phyloP scores from a whole-genome alignment of 106 monocot species.

The Hemerocallis citrina region DNA sequence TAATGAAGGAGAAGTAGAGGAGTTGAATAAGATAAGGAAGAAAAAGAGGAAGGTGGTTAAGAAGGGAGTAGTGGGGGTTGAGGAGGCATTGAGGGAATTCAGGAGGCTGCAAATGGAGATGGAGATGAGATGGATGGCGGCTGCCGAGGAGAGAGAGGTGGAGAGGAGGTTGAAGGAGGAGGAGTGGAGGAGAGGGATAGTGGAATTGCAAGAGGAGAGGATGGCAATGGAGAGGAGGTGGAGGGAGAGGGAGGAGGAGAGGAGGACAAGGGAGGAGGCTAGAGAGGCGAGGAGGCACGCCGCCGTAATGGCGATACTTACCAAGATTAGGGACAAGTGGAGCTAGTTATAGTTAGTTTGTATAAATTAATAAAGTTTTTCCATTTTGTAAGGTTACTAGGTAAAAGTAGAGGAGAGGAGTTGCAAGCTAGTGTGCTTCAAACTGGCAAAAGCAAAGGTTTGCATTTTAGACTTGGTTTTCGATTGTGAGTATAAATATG shows the following conservation, averaged over 20 bases:
- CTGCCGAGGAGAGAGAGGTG: conserved; percentile 48
- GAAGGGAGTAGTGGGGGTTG: conserved; percentile 17
- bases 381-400: no score
- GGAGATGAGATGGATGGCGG: conserved; percentile 45
- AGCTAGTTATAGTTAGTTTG: no score
- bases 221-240: conserved; percentile 42
- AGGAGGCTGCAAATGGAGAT: conserved; percentile 49
- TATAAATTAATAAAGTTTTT: no score
- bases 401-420: no score
- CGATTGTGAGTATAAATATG: no score
- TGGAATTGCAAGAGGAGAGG: conserved; percentile 39
- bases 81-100: conserved; percentile 44
- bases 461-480: no score
- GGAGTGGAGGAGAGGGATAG: conserved; percentile 56
- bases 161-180: conserved; percentile 49
- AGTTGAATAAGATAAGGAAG: conserved; percentile 15
- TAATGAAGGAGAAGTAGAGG: neutral
- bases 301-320: conserved; percentile 37
- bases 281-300: conserved; percentile 54
- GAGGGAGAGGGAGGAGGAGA: conserved; percentile 65
- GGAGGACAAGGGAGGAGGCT: conserved; percentile 42
- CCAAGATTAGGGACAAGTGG: conserved; percentile 24
- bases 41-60: neutral
- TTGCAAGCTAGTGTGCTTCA: no score
- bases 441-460: no score